Evolutionary conservation across 192 early-diverging fungal species (phyloP).

Genomic region (Backusella mclennaniae): DNA sequence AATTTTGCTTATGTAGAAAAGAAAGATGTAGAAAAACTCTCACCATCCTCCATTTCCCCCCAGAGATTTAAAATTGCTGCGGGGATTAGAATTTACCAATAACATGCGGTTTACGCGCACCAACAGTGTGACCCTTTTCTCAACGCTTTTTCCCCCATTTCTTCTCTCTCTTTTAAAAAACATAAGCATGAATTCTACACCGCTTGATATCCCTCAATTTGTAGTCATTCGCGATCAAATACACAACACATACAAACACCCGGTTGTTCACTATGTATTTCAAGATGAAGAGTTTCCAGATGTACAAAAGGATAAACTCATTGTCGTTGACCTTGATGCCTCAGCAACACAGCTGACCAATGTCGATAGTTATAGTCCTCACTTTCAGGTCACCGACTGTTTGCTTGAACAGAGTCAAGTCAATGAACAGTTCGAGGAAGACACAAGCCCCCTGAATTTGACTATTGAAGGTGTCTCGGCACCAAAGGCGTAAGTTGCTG

Average conservation of each 20-base stretch:
- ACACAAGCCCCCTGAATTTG: slow-evolving; percentile 23
- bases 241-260: slow-evolving; percentile 39
- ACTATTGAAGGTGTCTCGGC: slow-evolving; percentile 38
- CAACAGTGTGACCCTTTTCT: neutral
- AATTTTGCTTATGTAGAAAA: neutral
- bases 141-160: neutral
- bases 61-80: neutral
- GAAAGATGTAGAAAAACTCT: neutral
- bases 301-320: slow-evolving; percentile 35
- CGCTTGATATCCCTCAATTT: slow-evolving; percentile 39
- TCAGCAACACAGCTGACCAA: slow-evolving; percentile 21
- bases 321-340: slow-evolving; percentile 36
- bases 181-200: neutral
- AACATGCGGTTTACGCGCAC: neutral
- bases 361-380: slow-evolving; percentile 39
- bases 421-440: slow-evolving; percentile 16
- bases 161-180: neutral
- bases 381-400: slow-evolving; percentile 41
- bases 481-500: slow-evolving; percentile 13
- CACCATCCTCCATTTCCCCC: neutral
- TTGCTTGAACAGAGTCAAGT: slow-evolving; percentile 25
- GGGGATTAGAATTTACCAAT: neutral
- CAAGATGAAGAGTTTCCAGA: slow-evolving; percentile 39
- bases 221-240: slow-evolving; percentile 44
- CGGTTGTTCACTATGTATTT: slow-evolving; percentile 46